Base-by-base conservation (phyloP, 192 early-diverging fungal species). In the Rhizophagus clarus region DNA sequence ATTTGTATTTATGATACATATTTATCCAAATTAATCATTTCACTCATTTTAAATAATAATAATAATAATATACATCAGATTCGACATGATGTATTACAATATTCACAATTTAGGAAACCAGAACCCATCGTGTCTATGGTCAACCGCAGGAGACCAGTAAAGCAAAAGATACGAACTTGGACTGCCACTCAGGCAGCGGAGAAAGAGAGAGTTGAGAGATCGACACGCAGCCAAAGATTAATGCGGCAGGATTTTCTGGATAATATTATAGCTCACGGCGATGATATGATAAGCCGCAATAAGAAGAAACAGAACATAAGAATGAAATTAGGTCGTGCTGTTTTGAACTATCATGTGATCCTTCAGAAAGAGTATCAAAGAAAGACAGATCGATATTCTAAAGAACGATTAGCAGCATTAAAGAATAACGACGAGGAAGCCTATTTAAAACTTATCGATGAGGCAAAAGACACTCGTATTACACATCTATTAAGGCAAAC, bases 391-490 rank as follows among this genome's bases (percentile, higher is more conserved):
- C 89, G 93, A 64, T 84, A 95, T 22, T 91, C 93, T 7, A 91
- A 95, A 83, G 98, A 99, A 88, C 95, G 98, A 95, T 88, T 99
- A 31, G 90, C 93, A 77, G 98, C 98, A 28, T 90, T 99, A 80
- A 96, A 95, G 88, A 95, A 92, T 61, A 95, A 98, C 87, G 97
- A 99, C 86, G 98, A 99, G 84, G 97, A 96, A 77, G 96, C 96
- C 0, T 99, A 99, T 82, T 84, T 98, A 82, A 94, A 95, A 82
- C 89, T 99, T 49, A 89, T 99, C 66, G 97, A 98, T 84, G 88
- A 96, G 88, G 93, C 95, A 56, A 99, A 99, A 88, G 96, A 99
- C 83, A 97, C 92, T 47, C 95, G 98, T 83, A 94, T 99, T 77
- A 93, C 93, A 56, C 94, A 96, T 77, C 84, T 99, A 85, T 88